Conservation (phyloP, 371 early-diverging fungal genomes). For the Syncephalastrum sp. region DNA sequence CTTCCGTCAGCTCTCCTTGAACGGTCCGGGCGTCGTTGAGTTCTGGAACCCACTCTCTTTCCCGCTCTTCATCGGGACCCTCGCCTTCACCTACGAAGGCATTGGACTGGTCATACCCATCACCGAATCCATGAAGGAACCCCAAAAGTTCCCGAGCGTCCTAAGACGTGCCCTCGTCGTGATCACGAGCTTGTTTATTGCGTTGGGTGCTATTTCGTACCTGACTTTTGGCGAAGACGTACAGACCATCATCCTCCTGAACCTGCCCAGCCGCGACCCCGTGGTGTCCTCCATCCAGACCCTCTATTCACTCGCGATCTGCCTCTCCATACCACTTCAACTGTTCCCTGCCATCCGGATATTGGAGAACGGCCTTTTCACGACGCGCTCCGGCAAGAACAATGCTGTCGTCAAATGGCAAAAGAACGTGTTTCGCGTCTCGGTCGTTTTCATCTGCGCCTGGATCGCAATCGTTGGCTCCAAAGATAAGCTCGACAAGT, state of each 20-base stretch:
- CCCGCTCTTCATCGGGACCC: constrained; percentile 85
- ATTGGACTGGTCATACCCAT: constrained; percentile 80
- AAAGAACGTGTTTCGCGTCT: constrained; percentile 79
- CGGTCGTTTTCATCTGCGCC: constrained; percentile 64
- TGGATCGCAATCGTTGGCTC: constrained; percentile 74
- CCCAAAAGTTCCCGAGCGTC: constrained; percentile 72
- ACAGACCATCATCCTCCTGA: constrained; percentile 77
- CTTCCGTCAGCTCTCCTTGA: constrained; percentile 49
- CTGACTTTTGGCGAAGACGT: constrained; percentile 78
- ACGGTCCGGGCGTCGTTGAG: constrained; percentile 60
- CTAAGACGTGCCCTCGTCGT: constrained; percentile 64
- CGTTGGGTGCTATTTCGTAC: constrained; percentile 78
- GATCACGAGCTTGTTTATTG: constrained; percentile 71
- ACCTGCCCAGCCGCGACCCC: constrained; percentile 68
- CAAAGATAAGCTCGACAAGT: constrained; percentile 74
- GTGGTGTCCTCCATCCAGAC: constrained; percentile 68
- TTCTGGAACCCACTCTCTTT: constrained; percentile 71
- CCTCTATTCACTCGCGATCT: constrained; percentile 85
- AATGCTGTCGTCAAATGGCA: constrained; percentile 80
- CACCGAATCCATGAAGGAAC: constrained; percentile 78
- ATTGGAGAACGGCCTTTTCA: constrained; percentile 73
- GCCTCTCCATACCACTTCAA: constrained; percentile 80
- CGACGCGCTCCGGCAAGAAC: constrained; percentile 65
- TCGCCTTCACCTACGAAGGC: constrained; percentile 89
- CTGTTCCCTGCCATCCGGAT: constrained; percentile 87